A percentile compares a stretch with the other conserved stretches of the same genome.
phyloP scores from a whole-genome alignment of 2,329 filamentous ascomycete species.

The Alternaria dauci region DNA sequence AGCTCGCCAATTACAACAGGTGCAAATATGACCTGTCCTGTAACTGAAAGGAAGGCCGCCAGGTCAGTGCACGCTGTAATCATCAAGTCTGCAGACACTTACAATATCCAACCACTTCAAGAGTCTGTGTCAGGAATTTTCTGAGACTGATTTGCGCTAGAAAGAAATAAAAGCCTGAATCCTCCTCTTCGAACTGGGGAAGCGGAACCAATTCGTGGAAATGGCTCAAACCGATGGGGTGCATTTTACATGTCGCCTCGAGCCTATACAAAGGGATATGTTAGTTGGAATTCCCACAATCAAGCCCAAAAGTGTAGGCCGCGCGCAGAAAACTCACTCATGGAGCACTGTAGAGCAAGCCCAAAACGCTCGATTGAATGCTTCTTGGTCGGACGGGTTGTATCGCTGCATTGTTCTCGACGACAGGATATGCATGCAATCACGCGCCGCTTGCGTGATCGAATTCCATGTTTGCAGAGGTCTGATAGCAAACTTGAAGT shows the following conservation, averaged over 20 bases:
- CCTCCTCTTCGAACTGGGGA: conserved; percentile 37
- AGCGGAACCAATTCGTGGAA: conserved; percentile 41
- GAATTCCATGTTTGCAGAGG: conserved; percentile 39
- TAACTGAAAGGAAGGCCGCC: conserved; percentile 6
- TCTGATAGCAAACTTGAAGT: conserved; percentile 37
- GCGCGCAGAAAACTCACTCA: conserved; percentile 18
- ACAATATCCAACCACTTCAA: conserved; percentile 41
- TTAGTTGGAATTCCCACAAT: neutral
- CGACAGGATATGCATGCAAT: conserved; percentile 34
- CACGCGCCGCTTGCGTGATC: conserved; percentile 27
- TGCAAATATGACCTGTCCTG: conserved; percentile 36
- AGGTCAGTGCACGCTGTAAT: neutral
- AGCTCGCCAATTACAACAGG: conserved; percentile 37
- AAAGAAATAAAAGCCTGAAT: conserved; percentile 40
- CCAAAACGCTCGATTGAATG: conserved; percentile 41
- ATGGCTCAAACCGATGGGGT: conserved; percentile 39
- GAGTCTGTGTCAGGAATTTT: conserved; percentile 37
- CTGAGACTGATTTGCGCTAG: conserved; percentile 39
- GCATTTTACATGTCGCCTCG: conserved; percentile 42
- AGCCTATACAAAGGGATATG: no score
- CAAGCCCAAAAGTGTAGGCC: neutral
- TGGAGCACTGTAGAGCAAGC: conserved; percentile 35
- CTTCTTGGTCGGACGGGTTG: conserved; percentile 27
- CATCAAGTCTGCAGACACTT: neutral
- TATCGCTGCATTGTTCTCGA: conserved; percentile 31